Evolutionary conservation across 345 rosid species (phyloP), one percentile per base, ranked within the genome.

Genomic region (Triadica sebifera): DNA sequence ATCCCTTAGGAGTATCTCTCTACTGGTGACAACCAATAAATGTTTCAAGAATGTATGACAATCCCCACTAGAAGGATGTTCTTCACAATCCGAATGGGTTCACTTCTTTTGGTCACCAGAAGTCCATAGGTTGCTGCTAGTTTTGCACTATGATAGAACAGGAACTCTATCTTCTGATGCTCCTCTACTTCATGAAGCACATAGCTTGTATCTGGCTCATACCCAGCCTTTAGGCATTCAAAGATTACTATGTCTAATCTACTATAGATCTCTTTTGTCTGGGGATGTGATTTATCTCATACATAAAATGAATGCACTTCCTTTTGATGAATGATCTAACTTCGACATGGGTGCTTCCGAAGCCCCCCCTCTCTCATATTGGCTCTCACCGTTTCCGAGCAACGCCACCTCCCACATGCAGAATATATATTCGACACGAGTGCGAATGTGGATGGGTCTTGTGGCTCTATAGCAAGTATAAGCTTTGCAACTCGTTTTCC

Each of bases 151-250:
- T 94, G 97, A 77, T 85, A 87, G 85, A 85, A 91, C 84, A 90
- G 77, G 87, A 92, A 94, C 49, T 76, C 83, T 82, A 87, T 85
- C 83, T 94, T 94, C 70, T 88, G 93, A 68, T 86, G 81, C 85
- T 94, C 97, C 75, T 87, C 98, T 0, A 94, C 89, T 57, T 92
- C 98, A 41, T 92, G 97, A 67, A 94, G 98, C 67, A 90, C 97
- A 65, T 85, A 94, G 78, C 91, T 89, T 0, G 91, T 92, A 83
- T 94, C 85, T 0, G 95, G 97, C 25, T 82, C 83, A 25, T 94
- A 94, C 8, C 97, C 97, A 57, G 84, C 86, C 74, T 79, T 92
- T 13, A 85, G 67, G 84, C 97, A 92, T 81, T 90, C 95, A 77
- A 84, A 41, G 73, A 89, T 81, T 22, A 92, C 86, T 72, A 89